Base-by-base conservation (phyloP, 2,329 filamentous ascomycete genomes). In the Colletotrichum theobromicola region DNA sequence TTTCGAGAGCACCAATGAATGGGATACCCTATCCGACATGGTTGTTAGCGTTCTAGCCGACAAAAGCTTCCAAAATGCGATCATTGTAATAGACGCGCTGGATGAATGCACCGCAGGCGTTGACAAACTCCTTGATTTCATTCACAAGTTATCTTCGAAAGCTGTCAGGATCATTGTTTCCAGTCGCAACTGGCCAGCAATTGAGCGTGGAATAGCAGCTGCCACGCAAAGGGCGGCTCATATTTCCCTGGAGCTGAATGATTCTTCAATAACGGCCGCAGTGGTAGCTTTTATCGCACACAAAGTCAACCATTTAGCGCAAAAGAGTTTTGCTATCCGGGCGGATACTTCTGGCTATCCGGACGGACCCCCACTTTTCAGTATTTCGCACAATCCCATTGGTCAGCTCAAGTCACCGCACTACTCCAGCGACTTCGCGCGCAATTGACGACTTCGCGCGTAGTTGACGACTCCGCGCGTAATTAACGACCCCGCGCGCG, bases 81-180 rank as follows among this genome's bases (percentile, higher is more conserved):
- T 81, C 72, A 67, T 90, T 2, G 72, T 88, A 18, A 78, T 90
- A 13, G 74, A 76, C 5, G 71, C 62, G 2, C 30, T 76, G 2
- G 74, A 76, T 16, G 74, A 76, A 21, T 76, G 67, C 10, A 5
- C 1, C 1, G 28, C 34, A 0, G 67, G 4, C 0, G 37, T 62
- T 2, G 15, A 37, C 1, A 57, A 80, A 32, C 83, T 88, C 5
- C 77, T 88, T 13, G 55, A 82, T 1, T 75, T 86, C 18, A 81
- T 88, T 53, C 2, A 21, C 2, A 4, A 9, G 2, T 0, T 42
- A 4, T 66, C 61, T 4, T 75, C 64, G 1, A 79, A 76, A 24
- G 64, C 72, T 2, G 76, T 83, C 2, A 89, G 86, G 75, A 87
- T 85, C 83, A 69, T 89, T n/a, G 72, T 87, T 0, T 85, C 85